Evolutionary conservation across 164 flowering plant genomes (phyloP).

Genomic region (Hamamelis virginiana): DNA sequence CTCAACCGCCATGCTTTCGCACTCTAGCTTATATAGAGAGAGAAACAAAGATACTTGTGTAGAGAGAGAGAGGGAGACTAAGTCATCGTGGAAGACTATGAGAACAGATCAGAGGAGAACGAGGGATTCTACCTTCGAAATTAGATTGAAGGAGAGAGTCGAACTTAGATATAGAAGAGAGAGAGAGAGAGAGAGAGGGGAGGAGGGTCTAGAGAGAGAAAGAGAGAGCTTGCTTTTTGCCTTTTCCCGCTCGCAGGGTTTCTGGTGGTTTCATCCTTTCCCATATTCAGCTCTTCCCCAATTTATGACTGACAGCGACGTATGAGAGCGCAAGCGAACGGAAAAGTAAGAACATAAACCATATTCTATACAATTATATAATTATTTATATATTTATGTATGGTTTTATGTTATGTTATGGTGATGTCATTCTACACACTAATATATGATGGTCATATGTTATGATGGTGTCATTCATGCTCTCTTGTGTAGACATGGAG

Average conservation of each 20-base stretch:
- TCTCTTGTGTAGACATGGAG: too few species aligned
- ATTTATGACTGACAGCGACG: slow-evolving; percentile 52
- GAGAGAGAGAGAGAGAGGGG: slow-evolving; percentile 10
- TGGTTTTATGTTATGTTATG: background rate
- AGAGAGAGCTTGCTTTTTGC: background rate
- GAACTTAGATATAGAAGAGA: background rate
- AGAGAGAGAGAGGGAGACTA: background rate
- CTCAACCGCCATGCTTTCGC: slow-evolving; percentile 33
- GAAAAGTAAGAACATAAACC: background rate
- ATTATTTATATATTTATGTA: background rate
- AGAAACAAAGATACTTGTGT: background rate
- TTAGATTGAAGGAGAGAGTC: background rate
- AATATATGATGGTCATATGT: background rate
- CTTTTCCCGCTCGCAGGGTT: slow-evolving; percentile 27
- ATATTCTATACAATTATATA: background rate
- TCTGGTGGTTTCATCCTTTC: background rate
- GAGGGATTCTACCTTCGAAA: too few species aligned
- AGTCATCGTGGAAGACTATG: too few species aligned
- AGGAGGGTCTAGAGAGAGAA: background rate
- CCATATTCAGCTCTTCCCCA: slow-evolving; percentile 9
- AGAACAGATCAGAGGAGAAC: too few species aligned
- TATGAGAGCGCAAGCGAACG: slow-evolving; percentile 27
- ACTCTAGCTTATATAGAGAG: background rate
- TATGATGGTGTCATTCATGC: background rate
- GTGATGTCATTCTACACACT: background rate